Conservation (phyloP, 768 basidiomycete genomes). For the Amanita phalloides region DNA sequence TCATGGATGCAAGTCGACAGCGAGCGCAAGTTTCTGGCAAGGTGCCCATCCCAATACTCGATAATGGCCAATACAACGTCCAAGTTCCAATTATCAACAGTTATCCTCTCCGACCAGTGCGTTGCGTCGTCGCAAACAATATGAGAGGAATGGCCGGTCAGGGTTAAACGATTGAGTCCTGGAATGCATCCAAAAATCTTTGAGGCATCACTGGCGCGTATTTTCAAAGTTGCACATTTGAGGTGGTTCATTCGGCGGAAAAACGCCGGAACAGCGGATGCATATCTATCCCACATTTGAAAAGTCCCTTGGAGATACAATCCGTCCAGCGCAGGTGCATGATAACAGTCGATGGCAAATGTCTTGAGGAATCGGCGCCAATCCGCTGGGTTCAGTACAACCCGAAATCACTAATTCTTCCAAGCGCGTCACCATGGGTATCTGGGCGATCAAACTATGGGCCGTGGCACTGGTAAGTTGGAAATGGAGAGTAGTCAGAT, state of each 20-base stretch:
- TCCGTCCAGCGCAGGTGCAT: not conserved
- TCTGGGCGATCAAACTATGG: not conserved
- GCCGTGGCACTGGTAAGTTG: not conserved
- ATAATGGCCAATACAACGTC: not conserved
- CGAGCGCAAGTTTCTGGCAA: not conserved
- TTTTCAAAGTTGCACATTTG: not conserved
- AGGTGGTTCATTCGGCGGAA: not conserved
- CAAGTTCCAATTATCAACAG: not conserved
- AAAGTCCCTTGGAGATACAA: not conserved
- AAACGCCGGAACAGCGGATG: not conserved
- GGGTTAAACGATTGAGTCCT: not conserved
- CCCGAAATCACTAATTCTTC: not conserved
- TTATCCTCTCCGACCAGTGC: not conserved
- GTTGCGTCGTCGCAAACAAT: not conserved
- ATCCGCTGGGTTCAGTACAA: not conserved
- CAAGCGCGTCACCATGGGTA: not conserved
- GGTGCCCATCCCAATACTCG: not conserved
- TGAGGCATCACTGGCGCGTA: not conserved
- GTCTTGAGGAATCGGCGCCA: not conserved
- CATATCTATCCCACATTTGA: too few relatives aligned
- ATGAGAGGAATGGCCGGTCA: not conserved
- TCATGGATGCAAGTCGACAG: too few relatives aligned
- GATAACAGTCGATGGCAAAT: not conserved
- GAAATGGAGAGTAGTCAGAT: not conserved
- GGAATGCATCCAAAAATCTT: not conserved